Base-by-base conservation (phyloP, 495 filamentous ascomycete species). In the Xylaria nigripes region DNA sequence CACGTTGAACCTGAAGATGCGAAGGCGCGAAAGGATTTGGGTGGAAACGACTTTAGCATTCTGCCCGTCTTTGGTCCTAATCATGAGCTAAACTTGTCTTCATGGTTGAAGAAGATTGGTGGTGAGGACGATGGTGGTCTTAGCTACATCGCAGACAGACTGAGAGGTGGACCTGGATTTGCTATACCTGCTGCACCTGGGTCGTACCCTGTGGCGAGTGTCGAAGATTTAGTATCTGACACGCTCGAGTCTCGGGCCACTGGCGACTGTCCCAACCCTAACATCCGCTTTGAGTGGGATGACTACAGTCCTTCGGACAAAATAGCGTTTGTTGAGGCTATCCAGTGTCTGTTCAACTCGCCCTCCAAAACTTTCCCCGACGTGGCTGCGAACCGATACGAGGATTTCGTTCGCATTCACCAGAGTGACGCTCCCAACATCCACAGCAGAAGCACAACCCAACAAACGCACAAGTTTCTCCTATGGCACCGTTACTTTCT, bases 401-500 rank as follows among this genome's bases (percentile, higher is more conserved):
- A 86, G 69, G 83, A 87, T 63, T 82, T 87, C 55, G 76, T 84
- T 15, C 82, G 74, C 19, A 73, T 78, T 3, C 83, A 86, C 68
- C 84, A 86, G 68, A 77, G 80, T 54, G 80, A 84, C 61, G 79
- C 81, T 0, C 58, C 73, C 47, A 60, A 63, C 41, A 85, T 86
- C 55, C 83, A 87, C 64, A 79, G 73, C 56, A 78, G 70, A 43
- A 62, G 73, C 77, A 71, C 57, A 10, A 61, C 41, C 18, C 52
- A 76, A 71, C 60, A 62, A 50, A 64, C 65, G 12, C 81, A 78
- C 38, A 80, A 77, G 56, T 83, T 87, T 69, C 70, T 85, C 8
- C 63, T 76, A n/a, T 87, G 84, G 82, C 84, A 86, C 66, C 75
- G 83, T 1, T 81, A 83, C 69, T 86, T 77, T 68, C 73, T 74